Percentiles rank a stretch among this genome's conserved stretches.
Evolutionary conservation across 805 yeast genomes (phyloP).

Genomic region (Saccharomycopsis microspora): DNA sequence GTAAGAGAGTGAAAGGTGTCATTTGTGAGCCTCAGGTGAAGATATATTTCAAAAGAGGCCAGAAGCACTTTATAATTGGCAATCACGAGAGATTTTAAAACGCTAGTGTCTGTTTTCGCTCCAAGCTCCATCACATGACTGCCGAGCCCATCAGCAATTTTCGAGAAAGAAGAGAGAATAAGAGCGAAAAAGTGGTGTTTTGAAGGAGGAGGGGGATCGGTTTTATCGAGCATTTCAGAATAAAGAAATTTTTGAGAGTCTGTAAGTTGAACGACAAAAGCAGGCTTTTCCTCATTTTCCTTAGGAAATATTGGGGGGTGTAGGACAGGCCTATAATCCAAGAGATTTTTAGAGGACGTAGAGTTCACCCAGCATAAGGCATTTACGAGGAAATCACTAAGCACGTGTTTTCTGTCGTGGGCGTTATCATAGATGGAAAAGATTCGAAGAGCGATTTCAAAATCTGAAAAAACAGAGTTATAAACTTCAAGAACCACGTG

Average conservation of each 20-base stretch:
- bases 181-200: constrained; percentile 50
- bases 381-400: constrained; percentile 41
- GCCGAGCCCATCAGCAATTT: constrained; percentile 61
- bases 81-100: constrained; percentile 20
- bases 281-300: not conserved
- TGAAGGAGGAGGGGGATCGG: constrained; percentile 63
- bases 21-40: constrained; percentile 59
- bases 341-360: constrained; percentile 20
- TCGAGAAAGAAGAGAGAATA: constrained; percentile 38
- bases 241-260: constrained; percentile 36
- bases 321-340: constrained; percentile 26
- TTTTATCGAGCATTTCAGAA: constrained; percentile 71
- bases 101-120: not conserved
- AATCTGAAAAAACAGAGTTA: constrained; percentile 47
- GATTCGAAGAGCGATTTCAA: constrained; percentile 36
- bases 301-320: constrained; percentile 20
- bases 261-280: constrained; percentile 22
- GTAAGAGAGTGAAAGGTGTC: constrained; percentile 59
- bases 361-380: constrained; percentile 27
- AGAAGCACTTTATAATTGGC: constrained; percentile 31
- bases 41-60: constrained; percentile 34
- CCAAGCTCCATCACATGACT: constrained; percentile 32
- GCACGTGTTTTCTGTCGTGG: constrained; percentile 46
- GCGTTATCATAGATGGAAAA: constrained; percentile 51
- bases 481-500: constrained; percentile 65